Conservation (phyloP, 2,329 filamentous ascomycete species). For the Nectriaceae sp. region DNA sequence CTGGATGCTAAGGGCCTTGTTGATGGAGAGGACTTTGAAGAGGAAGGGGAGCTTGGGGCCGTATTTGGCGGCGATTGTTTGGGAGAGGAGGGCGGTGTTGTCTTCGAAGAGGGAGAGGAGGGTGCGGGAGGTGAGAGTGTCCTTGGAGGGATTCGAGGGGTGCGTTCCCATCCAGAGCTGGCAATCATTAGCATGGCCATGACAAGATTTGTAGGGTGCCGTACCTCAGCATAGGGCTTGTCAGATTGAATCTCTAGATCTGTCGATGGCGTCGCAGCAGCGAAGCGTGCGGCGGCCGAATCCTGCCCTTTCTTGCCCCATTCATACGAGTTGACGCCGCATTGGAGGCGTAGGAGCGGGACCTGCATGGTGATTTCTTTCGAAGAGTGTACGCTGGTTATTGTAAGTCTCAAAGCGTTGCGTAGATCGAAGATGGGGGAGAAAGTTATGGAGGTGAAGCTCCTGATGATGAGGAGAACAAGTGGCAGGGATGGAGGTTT, state of each 20-base stretch:
- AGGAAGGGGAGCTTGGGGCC: constrained; percentile 87
- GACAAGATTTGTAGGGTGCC: constrained; percentile 9
- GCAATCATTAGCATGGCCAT: constrained; percentile 7
- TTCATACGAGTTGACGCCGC: constrained; percentile 97
- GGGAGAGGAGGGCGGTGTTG: constrained; percentile 80
- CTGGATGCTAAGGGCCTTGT: constrained; percentile 95
- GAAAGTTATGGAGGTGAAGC: not conserved
- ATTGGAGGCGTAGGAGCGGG: constrained; percentile 82
- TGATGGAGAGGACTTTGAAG: constrained; percentile 96
- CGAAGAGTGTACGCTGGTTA: no score
- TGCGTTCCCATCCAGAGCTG: constrained; percentile 99
- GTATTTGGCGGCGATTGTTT: constrained; percentile 72
- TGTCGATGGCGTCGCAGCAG: constrained; percentile 76
- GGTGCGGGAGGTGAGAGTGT: constrained; percentile 79
- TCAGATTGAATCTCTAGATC: constrained; percentile 79
- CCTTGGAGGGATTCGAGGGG: constrained; percentile 91
- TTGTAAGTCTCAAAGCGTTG: no score
- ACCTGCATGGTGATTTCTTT: constrained; percentile 59
- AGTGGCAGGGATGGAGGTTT: not conserved
- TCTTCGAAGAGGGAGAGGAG: constrained; percentile 86
- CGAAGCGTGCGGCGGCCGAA: constrained; percentile 88
- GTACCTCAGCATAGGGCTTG: constrained; percentile 91
- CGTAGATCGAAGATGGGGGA: no score
- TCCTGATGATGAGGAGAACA: not conserved
- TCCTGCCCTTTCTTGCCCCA: constrained; percentile 93